These are phyloP conservation scores for Blastobotrys ciferrii DNA, from an alignment of 1,139 yeast species.

Conservation along the genomic window DNA sequence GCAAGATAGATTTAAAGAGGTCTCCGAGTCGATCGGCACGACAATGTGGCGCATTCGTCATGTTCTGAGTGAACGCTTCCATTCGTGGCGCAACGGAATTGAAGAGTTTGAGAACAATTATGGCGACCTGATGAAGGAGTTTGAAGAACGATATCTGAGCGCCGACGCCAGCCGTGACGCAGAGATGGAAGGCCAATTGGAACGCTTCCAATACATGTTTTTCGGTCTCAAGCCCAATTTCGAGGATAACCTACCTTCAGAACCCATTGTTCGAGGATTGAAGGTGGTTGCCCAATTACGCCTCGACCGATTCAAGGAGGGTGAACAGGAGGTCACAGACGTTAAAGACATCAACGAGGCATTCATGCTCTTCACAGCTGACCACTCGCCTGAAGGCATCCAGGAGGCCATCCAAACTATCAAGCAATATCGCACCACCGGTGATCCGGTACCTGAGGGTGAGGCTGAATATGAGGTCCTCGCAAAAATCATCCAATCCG, in stretches of 20 bases:
- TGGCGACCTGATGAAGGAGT: constrained; percentile 52
- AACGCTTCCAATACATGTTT: constrained; percentile 75
- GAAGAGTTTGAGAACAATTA: constrained; percentile 46
- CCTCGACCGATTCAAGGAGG: constrained; percentile 46
- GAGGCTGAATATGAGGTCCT: constrained; percentile 15
- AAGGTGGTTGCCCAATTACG: constrained; percentile 66
- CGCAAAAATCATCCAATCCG: constrained; percentile 2
- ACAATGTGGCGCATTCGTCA: constrained; percentile 80
- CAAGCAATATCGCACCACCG: constrained; percentile 33
- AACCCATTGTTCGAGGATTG: constrained; percentile 66
- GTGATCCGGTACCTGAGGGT: constrained; percentile 16
- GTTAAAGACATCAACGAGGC: constrained; percentile 50
- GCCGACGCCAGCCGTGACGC: constrained; percentile 57
- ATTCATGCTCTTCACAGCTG: constrained; percentile 48
- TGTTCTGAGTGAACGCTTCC: constrained; percentile 82
- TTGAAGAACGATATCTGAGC: constrained; percentile 55
- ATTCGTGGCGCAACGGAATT: constrained; percentile 63
- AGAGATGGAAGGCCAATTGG: constrained; percentile 64
- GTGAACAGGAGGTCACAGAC: constrained; percentile 22
- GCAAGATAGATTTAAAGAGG: constrained; percentile 38
- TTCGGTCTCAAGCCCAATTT: constrained; percentile 68
- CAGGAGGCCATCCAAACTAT: constrained; percentile 56
- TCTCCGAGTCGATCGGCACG: constrained; percentile 47
- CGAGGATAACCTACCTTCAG: constrained; percentile 51
- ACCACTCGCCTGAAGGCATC: constrained; percentile 45